These are phyloP conservation scores for Osmanthus fragrans DNA, from an alignment of 257 asterid species.

Conservation along the genomic window DNA sequence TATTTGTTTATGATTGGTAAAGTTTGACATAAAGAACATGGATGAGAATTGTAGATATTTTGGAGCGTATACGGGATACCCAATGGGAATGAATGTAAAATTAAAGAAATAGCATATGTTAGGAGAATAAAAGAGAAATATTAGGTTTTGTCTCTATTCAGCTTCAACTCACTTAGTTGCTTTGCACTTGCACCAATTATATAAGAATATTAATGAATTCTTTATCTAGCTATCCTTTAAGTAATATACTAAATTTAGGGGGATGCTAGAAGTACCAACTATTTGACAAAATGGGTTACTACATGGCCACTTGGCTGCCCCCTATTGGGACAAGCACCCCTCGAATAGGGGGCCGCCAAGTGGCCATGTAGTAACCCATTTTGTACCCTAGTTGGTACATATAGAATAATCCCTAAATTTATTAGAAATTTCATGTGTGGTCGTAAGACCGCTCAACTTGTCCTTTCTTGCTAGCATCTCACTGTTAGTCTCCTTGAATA, in stretches of 20 bases:
- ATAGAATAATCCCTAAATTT: no score
- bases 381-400: no score
- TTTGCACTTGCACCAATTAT: neutral
- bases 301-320: no score
- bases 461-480: neutral
- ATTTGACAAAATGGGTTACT: no score
- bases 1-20: no score
- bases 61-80: neutral
- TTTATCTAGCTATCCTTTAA: neutral
- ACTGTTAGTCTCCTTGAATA: neutral
- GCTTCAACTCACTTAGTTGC: neutral
- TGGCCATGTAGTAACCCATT: no score
- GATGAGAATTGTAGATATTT: no score
- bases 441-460: neutral
- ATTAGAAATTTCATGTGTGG: neutral
- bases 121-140: neutral
- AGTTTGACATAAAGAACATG: neutral
- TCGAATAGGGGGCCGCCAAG: no score
- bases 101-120: neutral
- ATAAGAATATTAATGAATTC: no score
- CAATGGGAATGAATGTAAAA: neutral
- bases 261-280: no score
- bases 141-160: neutral
- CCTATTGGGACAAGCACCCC: no score
- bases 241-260: neutral